These are phyloP conservation scores for Monosporascus sp. DNA, from an alignment of 2,329 filamentous ascomycete genomes.

Conservation along the genomic window DNA sequence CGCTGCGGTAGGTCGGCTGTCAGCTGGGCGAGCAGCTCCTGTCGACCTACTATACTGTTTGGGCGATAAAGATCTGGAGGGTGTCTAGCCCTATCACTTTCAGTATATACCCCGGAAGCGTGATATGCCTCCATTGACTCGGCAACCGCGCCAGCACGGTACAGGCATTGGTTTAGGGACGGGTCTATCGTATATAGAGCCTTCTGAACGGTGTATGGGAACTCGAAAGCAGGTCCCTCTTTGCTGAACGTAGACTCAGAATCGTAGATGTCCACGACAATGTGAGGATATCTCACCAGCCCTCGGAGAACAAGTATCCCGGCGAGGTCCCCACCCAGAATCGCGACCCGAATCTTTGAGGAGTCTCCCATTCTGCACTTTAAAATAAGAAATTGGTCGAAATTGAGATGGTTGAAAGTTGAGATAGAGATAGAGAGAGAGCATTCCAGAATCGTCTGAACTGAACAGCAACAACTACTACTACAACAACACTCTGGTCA, in stretches of 20 bases:
- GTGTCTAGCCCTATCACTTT: conserved; percentile 3
- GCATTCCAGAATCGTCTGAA: too few species aligned
- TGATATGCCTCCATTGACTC: conserved; percentile 12
- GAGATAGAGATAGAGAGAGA: too few species aligned
- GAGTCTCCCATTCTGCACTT: conserved; percentile 11
- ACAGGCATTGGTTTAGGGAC: conserved; percentile 17
- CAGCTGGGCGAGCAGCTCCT: conserved; percentile 21
- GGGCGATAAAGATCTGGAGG: background rate
- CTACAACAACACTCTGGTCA: too few species aligned
- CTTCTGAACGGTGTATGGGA: conserved; percentile 14
- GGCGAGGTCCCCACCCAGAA: conserved; percentile 24
- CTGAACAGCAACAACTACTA: too few species aligned
- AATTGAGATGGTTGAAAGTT: background rate
- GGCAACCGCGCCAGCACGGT: conserved; percentile 21
- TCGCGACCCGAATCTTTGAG: conserved; percentile 24
- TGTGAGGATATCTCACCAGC: conserved; percentile 22
- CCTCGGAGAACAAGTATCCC: conserved; percentile 20
- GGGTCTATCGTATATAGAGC: conserved; percentile 21
- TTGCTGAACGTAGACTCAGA: conserved; percentile 18
- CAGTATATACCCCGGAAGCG: conserved; percentile 16
- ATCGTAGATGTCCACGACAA: conserved; percentile 25
- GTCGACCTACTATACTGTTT: conserved; percentile 19
- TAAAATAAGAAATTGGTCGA: conserved; percentile 1
- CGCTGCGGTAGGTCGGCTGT: conserved; percentile 18
- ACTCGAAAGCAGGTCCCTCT: conserved; percentile 16